phyloP scores from a whole-genome alignment of 352 stramenopile genomes.

The Phytophthora pluvialis region DNA sequence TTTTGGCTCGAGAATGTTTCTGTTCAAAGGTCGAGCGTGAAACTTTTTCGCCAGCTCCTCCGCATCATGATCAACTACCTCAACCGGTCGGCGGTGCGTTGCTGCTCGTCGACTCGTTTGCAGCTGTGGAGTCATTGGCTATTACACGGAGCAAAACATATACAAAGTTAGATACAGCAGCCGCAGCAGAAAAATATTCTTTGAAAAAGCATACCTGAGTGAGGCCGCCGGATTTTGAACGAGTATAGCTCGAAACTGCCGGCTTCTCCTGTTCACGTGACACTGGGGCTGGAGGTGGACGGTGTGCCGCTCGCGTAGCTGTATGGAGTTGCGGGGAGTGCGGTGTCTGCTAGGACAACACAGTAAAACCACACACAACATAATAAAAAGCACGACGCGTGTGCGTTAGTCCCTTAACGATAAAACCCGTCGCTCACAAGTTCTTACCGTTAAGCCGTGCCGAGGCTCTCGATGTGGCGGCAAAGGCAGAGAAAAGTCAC shows the following conservation, averaged over 20 bases:
- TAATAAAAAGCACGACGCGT: neutral
- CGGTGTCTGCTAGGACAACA: constrained; percentile 21
- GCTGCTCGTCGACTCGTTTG: constrained; percentile 66
- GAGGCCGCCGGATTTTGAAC: constrained; percentile 36
- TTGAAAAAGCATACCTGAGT: constrained; percentile 44
- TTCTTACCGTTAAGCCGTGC: constrained; percentile 30
- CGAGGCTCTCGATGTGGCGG: constrained; percentile 38
- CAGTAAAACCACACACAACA: neutral
- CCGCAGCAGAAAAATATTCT: neutral
- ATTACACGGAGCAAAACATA: constrained; percentile 10
- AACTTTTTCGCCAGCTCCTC: constrained; percentile 84
- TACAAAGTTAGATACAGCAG: neutral
- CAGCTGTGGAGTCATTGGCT: constrained; percentile 71
- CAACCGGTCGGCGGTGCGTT: constrained; percentile 58
- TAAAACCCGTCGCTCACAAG: neutral
- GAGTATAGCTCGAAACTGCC: constrained; percentile 28
- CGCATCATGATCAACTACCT: constrained; percentile 71
- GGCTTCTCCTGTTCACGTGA: constrained; percentile 36
- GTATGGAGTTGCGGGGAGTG: constrained; percentile 54
- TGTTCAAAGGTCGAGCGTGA: constrained; percentile 69
- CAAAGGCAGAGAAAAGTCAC: constrained; percentile 41
- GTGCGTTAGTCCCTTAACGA: constrained; percentile 3
- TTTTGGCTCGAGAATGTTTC: constrained; percentile 55
- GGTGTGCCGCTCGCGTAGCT: constrained; percentile 44
- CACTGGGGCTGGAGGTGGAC: constrained; percentile 31